Base-by-base conservation (phyloP, 768 basidiomycete genomes). In the Calocybe gangraenosa region DNA sequence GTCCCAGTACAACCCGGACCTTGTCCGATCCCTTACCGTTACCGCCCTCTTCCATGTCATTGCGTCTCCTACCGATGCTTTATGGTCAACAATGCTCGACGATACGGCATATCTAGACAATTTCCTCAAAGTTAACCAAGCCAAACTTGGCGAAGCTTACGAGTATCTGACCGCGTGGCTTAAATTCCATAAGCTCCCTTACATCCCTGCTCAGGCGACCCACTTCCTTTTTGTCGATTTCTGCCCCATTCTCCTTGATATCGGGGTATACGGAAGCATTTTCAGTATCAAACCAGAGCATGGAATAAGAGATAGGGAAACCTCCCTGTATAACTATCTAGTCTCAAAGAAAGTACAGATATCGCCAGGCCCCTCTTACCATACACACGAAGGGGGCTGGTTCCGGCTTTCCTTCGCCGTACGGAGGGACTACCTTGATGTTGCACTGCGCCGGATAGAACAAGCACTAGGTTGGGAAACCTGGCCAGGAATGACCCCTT, bases 111-210 rank as follows among this genome's bases (percentile, higher is more conserved):
- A 49, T 19, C 46, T 58, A 14, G 31, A 43, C n/a, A 17, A 30
- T 4, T 63, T 57, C 33, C 44, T 63, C 18, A 35, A 25, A 9
- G 35, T 42, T 7, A 63, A 63, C 37, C 38, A 46, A 20, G 17
- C 17, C 6, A 42, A 30, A 3, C 43, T 60, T 5, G 20, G 43
- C 3, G 54, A 48, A 21, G 53, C 58, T 14, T 61, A 61, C 40
- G 58, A 61, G 30, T 45, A 56, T 19, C 32, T 57, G 15, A 51
- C 55, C n/a, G 37, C 32, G 5, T 63, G 61, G 61, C 45, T 60
- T 34, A 47, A 43, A 10, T 54, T 48, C 48, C 61, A 61, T 37
- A 40, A 42, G 2, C 34, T 58, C n/a, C 46, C 47, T 3, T 58
- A 58, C 42, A 31, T 53, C 14, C 46, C 54, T 9, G 35, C 48